Evolutionary conservation across 2,329 filamentous ascomycete species (phyloP).

Genomic region (Stagonosporopsis chrysanthemi): DNA sequence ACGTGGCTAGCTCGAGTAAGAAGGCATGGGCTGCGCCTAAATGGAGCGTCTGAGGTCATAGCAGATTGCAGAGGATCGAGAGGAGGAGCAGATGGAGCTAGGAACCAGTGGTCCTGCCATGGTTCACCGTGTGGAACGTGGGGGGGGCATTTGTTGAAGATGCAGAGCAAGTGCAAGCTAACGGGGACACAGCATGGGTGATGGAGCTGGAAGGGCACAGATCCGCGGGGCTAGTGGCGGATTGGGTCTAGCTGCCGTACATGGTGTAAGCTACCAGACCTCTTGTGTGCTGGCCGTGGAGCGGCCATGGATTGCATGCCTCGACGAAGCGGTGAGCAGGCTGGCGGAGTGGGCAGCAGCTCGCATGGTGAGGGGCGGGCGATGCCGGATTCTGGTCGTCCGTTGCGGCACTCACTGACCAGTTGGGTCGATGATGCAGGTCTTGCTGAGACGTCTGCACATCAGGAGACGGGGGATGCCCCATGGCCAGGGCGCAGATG

Average conservation of each 20-base stretch:
- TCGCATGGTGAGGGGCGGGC: conserved; percentile 28
- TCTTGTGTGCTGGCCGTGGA: conserved; percentile 16
- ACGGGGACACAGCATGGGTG: conserved; percentile 7
- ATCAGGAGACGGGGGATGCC: conserved; percentile 6
- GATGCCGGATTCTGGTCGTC: conserved; percentile 35
- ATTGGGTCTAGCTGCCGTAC: conserved; percentile 5
- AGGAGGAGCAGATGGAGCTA: conserved; percentile 26
- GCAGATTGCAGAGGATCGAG: conserved; percentile 21
- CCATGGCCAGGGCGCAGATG: conserved; percentile 7
- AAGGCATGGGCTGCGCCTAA: conserved; percentile 24
- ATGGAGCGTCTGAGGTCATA: conserved; percentile 21
- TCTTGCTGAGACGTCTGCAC: conserved; percentile 21
- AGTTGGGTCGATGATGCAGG: conserved; percentile 14
- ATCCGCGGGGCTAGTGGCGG: conserved; percentile 20
- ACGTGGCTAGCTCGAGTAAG: conserved; percentile 42
- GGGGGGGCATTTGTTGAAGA: conserved; percentile 15
- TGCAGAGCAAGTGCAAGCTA: conserved; percentile 16
- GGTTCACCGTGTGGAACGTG: conserved; percentile 28
- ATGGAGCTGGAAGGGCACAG: conserved; percentile 11
- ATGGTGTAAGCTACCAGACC: conserved; percentile 16
- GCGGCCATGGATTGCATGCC: conserved; percentile 2
- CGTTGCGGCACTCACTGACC: conserved; percentile 2
- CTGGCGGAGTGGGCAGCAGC: conserved; percentile 14
- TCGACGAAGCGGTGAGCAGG: conserved; percentile 32
- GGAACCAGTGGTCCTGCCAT: conserved; percentile 26